Percentiles rank a stretch among this genome's conserved stretches.
Evolutionary conservation across 129 eudicot species (phyloP).

Genomic region (Helichrysum umbraculigerum): DNA sequence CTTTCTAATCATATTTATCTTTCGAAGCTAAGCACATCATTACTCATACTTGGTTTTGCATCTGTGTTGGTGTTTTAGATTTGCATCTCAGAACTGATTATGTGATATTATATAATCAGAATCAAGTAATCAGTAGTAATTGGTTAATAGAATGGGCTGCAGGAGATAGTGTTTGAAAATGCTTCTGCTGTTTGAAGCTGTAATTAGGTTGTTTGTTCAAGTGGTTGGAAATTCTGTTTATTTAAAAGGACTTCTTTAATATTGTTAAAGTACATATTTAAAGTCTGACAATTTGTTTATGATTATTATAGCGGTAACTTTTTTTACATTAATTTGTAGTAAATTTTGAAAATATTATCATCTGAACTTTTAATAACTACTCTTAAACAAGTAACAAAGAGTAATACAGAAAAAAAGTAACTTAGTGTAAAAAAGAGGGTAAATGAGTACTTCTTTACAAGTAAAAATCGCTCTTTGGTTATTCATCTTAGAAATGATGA

Average conservation of each 20-base stretch:
- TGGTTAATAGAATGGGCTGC: neutral
- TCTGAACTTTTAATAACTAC: neutral
- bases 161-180: neutral
- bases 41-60: neutral
- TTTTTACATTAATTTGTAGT: neutral
- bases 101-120: neutral
- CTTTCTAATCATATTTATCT: neutral
- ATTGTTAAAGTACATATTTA: neutral
- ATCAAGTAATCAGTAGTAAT: neutral
- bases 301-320: neutral
- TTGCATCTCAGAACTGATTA: neutral
- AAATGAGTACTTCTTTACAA: neutral
- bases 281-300: neutral
- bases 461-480: neutral
- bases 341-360: neutral
- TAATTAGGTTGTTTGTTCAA: neutral
- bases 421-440: neutral
- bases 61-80: neutral
- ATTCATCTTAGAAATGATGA: neutral
- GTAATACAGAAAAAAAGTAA: neutral
- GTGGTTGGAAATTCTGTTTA: neutral
- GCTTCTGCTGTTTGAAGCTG: neutral
- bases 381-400: neutral
- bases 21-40: neutral
- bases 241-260: neutral